These are phyloP conservation scores for Entomortierella lignicola DNA, from an alignment of 192 early-diverging fungal species.

Conservation along the genomic window DNA sequence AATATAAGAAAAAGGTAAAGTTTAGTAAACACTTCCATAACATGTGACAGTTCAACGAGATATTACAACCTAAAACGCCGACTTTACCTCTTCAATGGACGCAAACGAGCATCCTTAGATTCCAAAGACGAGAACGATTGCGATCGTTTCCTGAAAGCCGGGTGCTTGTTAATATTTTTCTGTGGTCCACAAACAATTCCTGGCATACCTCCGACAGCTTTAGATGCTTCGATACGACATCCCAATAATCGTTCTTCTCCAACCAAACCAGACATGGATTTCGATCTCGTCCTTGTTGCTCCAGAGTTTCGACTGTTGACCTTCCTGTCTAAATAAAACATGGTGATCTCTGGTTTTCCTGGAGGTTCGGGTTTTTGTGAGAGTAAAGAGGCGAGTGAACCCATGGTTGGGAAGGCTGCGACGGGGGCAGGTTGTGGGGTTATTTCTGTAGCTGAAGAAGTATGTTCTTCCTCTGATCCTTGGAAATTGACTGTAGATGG, in stretches of 20 bases:
- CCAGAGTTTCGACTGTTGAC: background rate
- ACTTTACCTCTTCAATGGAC: conserved; percentile 25
- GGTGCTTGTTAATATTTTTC: conserved; percentile 24
- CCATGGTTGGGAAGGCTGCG: conserved; percentile 9
- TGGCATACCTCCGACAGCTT: conserved; percentile 24
- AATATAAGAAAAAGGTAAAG: background rate
- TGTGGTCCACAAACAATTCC: conserved; percentile 12
- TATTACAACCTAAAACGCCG: background rate
- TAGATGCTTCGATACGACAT: conserved; percentile 13
- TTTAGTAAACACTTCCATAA: background rate
- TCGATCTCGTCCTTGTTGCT: conserved; percentile 18
- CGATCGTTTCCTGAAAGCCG: conserved; percentile 37
- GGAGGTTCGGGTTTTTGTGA: conserved; percentile 38
- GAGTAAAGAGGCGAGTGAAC: conserved; percentile 19
- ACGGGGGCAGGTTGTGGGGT: conserved; percentile 1
- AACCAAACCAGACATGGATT: conserved; percentile 21
- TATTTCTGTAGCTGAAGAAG: background rate
- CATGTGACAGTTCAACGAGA: no score
- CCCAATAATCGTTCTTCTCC: conserved; percentile 45
- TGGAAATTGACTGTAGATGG: conserved; percentile 13
- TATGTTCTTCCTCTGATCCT: conserved; percentile 26
- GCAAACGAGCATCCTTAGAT: conserved; percentile 8
- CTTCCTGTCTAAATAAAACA: conserved; percentile 24
- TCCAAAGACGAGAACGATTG: conserved; percentile 21
- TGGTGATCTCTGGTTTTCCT: conserved; percentile 27